Base-by-base conservation (phyloP, 2,329 filamentous ascomycete genomes). In the Amauroascus niger region DNA sequence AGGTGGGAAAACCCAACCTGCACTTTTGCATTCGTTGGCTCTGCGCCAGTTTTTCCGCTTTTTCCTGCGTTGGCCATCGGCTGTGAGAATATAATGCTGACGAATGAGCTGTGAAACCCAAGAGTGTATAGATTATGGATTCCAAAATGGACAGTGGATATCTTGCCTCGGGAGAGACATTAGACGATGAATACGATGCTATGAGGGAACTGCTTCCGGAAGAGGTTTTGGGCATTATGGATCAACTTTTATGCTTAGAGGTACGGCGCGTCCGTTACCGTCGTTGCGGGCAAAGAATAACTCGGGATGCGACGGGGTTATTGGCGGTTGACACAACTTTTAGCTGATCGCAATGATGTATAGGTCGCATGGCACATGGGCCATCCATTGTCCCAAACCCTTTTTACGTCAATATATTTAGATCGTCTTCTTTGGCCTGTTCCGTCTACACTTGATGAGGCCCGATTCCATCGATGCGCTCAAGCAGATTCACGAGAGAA, bases 141-240 rank as follows among this genome's bases (percentile, higher is more conserved):
- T 84, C 87, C 0, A 98, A 97, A 71, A 98, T 98, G 93, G 93
- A 98, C 69, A 96, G 88, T 65, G 93, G 93, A 26, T 89, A 85
- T 60, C 75, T 94, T 6, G 78, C 81, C 18, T 81, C 85, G 6
- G 86, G 84, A 28, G 88, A 95, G 64, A 68, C 55, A 58, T 79
- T 91, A 32, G 87, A 95, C 56, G 85, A 91, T 58, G 79, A 86
- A 49, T 95, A 91, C 68, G 84, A 95, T 64, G 80, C 89, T 39
- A 74, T 80, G 41, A 75, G 77, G 45, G 74, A 79, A 6, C 72
- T 95, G 39, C 74, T 84, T 13, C 86, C 88, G 0, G 81, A 86
- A 61, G 85, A 98, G 69, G 81, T 95, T 0, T 74, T 98, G 52
- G 91, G 93, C 30, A 88, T 98, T 60, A 94, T 98, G 73, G 93